Conservation (phyloP, 2,329 filamentous ascomycete species). For the Trichoderma sp. region DNA sequence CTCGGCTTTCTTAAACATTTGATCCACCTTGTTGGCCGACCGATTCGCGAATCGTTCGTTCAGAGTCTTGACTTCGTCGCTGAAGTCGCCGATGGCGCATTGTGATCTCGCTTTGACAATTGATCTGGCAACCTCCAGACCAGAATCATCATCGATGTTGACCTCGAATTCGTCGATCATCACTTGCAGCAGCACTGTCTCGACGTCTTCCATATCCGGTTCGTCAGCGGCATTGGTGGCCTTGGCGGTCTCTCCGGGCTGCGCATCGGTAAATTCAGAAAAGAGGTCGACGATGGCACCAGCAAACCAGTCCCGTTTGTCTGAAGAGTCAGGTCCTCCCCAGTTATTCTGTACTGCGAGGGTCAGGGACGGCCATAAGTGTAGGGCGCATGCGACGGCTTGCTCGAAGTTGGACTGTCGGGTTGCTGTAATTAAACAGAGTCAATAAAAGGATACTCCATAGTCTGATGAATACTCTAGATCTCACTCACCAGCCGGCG, state of each 20-base stretch:
- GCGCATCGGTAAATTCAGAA: constrained; percentile 60
- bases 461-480: not conserved
- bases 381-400: constrained; percentile 79
- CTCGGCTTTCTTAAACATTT: constrained; percentile 59
- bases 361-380: constrained; percentile 85
- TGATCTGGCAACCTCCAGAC: constrained; percentile 70
- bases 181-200: constrained; percentile 82
- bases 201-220: constrained; percentile 77
- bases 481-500: constrained; percentile 38
- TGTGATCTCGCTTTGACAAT: constrained; percentile 71
- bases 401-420: constrained; percentile 77
- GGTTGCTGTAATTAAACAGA: constrained; percentile 47
- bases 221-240: constrained; percentile 45
- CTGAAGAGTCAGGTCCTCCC: constrained; percentile 79
- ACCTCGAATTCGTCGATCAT: constrained; percentile 97
- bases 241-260: constrained; percentile 36
- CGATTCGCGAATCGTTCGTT: constrained; percentile 64
- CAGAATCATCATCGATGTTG: constrained; percentile 87
- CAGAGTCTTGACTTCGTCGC: constrained; percentile 64
- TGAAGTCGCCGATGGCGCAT: constrained; percentile 67
- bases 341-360: constrained; percentile 86
- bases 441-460: constrained; percentile 22
- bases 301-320: constrained; percentile 97
- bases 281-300: constrained; percentile 85
- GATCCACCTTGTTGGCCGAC: constrained; percentile 61